Evolutionary conservation across 2,329 filamentous ascomycete species (phyloP).

Genomic region (Claviceps sorghi): DNA sequence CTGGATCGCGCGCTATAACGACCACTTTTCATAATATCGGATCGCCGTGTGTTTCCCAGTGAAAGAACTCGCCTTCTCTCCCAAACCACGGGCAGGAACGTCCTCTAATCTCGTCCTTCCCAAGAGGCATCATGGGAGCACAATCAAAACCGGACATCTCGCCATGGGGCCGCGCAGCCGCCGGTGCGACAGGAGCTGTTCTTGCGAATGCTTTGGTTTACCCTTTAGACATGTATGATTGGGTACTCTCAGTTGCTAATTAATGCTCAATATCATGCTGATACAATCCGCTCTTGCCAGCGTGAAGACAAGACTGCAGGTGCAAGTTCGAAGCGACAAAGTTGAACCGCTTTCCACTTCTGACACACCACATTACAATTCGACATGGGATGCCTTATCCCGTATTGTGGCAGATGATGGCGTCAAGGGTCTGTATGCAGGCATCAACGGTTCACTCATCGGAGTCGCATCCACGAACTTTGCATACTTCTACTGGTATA

Average conservation of each 20-base stretch:
- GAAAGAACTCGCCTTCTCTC: neutral
- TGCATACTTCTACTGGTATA: conserved; percentile 99
- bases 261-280: neutral
- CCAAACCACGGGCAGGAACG: neutral
- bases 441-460: conserved; percentile 71
- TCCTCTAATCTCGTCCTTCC: neutral
- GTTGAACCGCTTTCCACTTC: conserved; percentile 22
- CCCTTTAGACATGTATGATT: conserved; percentile 80
- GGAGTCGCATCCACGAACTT: conserved; percentile 97
- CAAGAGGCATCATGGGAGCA: conserved; percentile 27
- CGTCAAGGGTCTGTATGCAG: conserved; percentile 68
- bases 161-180: conserved; percentile 84
- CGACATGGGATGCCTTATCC: conserved; percentile 73
- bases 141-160: conserved; percentile 60
- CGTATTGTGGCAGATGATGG: conserved; percentile 77
- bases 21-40: neutral
- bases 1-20: neutral
- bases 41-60: neutral
- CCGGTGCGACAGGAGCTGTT: conserved; percentile 83
- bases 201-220: conserved; percentile 93
- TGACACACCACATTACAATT: conserved; percentile 59
- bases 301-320: conserved; percentile 91
- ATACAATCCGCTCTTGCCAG: conserved; percentile 29
- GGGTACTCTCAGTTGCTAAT: neutral
- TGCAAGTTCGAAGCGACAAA: conserved; percentile 61